phyloP scores from a whole-genome alignment of 2,329 filamentous ascomycete species.

The Grosmannia huntii region DNA sequence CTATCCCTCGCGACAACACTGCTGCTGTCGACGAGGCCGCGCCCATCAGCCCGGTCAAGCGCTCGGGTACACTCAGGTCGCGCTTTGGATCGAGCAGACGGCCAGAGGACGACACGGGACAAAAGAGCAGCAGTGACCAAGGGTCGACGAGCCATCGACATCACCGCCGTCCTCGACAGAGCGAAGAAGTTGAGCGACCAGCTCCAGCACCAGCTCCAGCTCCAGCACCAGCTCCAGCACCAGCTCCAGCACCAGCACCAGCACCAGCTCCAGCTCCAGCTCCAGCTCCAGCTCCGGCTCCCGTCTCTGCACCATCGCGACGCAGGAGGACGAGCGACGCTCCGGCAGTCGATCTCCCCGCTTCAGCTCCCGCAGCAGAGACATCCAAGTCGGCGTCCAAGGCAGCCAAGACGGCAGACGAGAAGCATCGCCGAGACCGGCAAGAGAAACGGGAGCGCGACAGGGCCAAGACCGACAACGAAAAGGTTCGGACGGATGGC shows the following conservation, averaged over 20 bases:
- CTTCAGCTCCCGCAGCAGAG: neutral
- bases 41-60: slow-evolving; percentile 8
- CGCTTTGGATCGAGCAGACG: slow-evolving; percentile 10
- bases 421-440: slow-evolving; percentile 12
- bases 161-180: neutral
- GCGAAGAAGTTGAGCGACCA: neutral
- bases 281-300: neutral
- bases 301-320: neutral
- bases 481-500: neutral
- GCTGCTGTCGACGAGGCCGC: too few species aligned
- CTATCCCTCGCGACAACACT: too few species aligned
- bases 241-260: neutral
- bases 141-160: neutral
- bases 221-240: too few species aligned
- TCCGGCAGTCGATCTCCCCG: neutral
- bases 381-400: neutral
- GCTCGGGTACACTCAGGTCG: slow-evolving; percentile 12
- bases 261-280: too few species aligned
- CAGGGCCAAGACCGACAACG: neutral
- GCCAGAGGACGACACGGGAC: slow-evolving; percentile 8
- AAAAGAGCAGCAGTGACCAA: neutral
- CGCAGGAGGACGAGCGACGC: neutral
- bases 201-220: too few species aligned
- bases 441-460: slow-evolving; percentile 8
- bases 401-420: neutral